Base-by-base conservation (phyloP, 169 alveolate genomes). In the Blepharisma undulans region DNA sequence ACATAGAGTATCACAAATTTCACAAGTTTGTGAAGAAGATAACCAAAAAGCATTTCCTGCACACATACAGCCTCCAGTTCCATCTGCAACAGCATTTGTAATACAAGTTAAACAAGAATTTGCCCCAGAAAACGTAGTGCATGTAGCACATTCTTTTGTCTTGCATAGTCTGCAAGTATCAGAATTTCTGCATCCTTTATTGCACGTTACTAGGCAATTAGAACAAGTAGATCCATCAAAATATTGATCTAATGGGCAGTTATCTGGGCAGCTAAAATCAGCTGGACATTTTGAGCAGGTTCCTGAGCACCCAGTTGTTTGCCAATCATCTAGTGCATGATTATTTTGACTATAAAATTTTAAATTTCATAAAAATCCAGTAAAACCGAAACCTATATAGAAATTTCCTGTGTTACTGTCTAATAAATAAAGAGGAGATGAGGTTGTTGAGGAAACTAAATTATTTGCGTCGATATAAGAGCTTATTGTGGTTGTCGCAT, bases 1-100 rank as follows among this genome's bases (percentile, higher is more conserved):
- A 30, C 89, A 82, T 7, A 72, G 7, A 1, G 78, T 32, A 60
- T 82, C 76, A 59, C 89, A 82, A 10, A 21, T 1, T 6, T 60
- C 89, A 82, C 89, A 82, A 36, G 77, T 48, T 82, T 82, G 76
- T 34, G 32, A 34, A 7, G 76, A 2, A 0, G 89, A 82, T 3
- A 32, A 18, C 78, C 89, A 82, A n/a, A 21, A 82, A 60, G 33
- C 33, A n/a, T 72, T 72, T 4, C 19, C n/a, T 19, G 76, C 89
- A 22, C 33, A 34, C 7, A 16, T 22, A n/a, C 89, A 82, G 29
- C 22, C 36, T 21, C 89, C 33, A 60, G 8, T 22, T 21, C 71
- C 30, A 36, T n/a, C 34, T 0, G 16, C 36, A 21, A 21, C 76
- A 36, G 89, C 89, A 30, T 82, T 21, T 21, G 89, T 34, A 12